phyloP scores from a whole-genome alignment of 805 yeast species.

The Schizosaccharomyces japonicus region DNA sequence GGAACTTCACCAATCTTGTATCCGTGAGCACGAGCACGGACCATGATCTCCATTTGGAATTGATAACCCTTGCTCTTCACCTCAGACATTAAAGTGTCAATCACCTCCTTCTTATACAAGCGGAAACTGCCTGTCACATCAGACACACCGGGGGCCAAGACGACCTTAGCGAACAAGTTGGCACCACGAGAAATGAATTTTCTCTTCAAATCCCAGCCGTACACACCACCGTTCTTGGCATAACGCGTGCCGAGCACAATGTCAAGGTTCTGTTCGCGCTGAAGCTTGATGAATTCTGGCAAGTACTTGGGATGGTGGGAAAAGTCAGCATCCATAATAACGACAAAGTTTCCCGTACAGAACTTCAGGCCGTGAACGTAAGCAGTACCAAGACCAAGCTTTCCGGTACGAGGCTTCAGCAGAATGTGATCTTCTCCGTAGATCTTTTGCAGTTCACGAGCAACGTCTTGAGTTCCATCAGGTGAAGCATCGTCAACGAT shows the following conservation, averaged over 20 bases:
- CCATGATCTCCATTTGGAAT: slow-evolving; percentile 77
- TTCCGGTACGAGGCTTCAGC: slow-evolving; percentile 50
- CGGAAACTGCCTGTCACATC: slow-evolving; percentile 53
- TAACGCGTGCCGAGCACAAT: slow-evolving; percentile 37
- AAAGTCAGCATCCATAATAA: slow-evolving; percentile 69
- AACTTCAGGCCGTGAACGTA: slow-evolving; percentile 52
- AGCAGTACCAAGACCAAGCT: slow-evolving; percentile 60
- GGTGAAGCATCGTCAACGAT: slow-evolving; percentile 65
- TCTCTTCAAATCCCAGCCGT: slow-evolving; percentile 64
- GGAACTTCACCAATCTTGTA: slow-evolving; percentile 58
- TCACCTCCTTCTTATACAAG: slow-evolving; percentile 44
- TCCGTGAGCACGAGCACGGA: slow-evolving; percentile 53
- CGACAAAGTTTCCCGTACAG: slow-evolving; percentile 49
- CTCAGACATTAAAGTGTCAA: slow-evolving; percentile 39
- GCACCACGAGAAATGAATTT: slow-evolving; percentile 61
- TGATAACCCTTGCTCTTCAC: slow-evolving; percentile 60
- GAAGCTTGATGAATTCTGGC: slow-evolving; percentile 48
- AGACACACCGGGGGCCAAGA: slow-evolving; percentile 45
- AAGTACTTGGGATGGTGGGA: slow-evolving; percentile 63
- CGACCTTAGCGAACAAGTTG: slow-evolving; percentile 48
- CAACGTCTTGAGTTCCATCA: slow-evolving; percentile 58
- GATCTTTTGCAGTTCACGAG: slow-evolving; percentile 29
- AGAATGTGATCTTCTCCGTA: slow-evolving; percentile 18
- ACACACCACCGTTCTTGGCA: slow-evolving; percentile 62
- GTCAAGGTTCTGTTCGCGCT: slow-evolving; percentile 20